Base-by-base conservation (phyloP, 2,329 filamentous ascomycete genomes). In the Epichloe glyceriae region DNA sequence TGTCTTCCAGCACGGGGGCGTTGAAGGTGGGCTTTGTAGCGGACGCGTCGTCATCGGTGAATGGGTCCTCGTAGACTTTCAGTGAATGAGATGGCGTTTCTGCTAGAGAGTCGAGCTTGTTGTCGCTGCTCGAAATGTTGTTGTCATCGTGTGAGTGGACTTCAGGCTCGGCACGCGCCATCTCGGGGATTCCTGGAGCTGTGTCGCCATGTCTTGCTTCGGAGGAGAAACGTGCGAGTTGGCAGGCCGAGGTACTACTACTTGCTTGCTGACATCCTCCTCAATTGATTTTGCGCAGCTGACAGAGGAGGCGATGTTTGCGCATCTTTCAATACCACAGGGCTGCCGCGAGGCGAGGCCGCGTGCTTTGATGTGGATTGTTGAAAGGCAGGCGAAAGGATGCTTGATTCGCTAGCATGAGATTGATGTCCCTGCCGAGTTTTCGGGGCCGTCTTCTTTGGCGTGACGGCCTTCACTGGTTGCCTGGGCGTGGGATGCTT, bases 61-160 rank as follows among this genome's bases (percentile, higher is more conserved):
- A 76, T 1, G 80, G 80, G 55, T 84, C 80, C 57, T 83, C 80
- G 54, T 81, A 83, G 0, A 83, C 79, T 56, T 79, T 71, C 14
- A 81, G 60, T 2, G 68, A 58, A 43, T 66, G 67, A 3, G 67
- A 63, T 3, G 68, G 64, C 0, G 67, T 64, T 34, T 60, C 55
- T 4, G 44, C 38, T 15, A 53, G 46, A 20, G 54, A 17, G 30
- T 51, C 50, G 4, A 51, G 40, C 26, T 53, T 46, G 7, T 54
- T 53, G 19, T 56, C 26, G 26, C 50, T 11, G 19, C 26, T 42
- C 19, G 11, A 6, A 10, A 14, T 35, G 17, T 50, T 47, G 37
- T 40, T 40, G 5, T 47, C 22, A 11, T 37, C 26, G 35, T 20
- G 14, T 20, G 12, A 14, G 1, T 7, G 14, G 11, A 42, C 50